phyloP scores from a whole-genome alignment of 2,329 filamentous ascomycete species.

The Macrophomina pseudophaseolina region DNA sequence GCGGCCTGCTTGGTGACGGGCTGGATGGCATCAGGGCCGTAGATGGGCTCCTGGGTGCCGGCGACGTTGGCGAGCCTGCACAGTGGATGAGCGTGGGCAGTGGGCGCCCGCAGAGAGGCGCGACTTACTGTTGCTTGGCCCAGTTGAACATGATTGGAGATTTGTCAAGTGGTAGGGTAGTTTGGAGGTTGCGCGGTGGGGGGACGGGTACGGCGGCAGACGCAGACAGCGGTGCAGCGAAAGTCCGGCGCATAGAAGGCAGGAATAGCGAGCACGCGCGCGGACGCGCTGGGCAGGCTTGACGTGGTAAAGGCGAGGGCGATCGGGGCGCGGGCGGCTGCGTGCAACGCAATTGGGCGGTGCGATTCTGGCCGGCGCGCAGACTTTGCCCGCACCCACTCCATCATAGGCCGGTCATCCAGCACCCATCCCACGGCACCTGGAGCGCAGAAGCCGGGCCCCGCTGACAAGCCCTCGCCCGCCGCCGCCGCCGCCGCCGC shows the following conservation, averaged over 20 bases:
- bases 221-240: not conserved
- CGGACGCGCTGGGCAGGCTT: constrained; percentile 8
- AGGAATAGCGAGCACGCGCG: constrained; percentile 18
- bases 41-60: constrained; percentile 95
- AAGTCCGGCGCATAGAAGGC: constrained; percentile 15
- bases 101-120: constrained; percentile 30
- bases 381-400: constrained; percentile 12
- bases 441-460: constrained; percentile 18
- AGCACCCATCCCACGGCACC: not conserved
- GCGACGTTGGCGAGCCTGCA: constrained; percentile 73
- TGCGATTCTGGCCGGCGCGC: not conserved
- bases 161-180: not conserved
- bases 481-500: not conserved
- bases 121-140: constrained; percentile 84
- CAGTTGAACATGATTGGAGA: constrained; percentile 77
- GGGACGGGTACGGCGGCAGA: constrained; percentile 16
- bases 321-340: not conserved
- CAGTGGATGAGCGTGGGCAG: constrained; percentile 29
- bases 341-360: too few species aligned
- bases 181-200: constrained; percentile 11
- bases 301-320: not conserved
- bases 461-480: not conserved
- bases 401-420: not conserved
- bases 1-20: constrained; percentile 83
- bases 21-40: constrained; percentile 85